A percentile compares a stretch with the other conserved stretches of the same genome.
Conservation (phyloP, 495 filamentous ascomycete species). For the Penicillium bialowiezense region DNA sequence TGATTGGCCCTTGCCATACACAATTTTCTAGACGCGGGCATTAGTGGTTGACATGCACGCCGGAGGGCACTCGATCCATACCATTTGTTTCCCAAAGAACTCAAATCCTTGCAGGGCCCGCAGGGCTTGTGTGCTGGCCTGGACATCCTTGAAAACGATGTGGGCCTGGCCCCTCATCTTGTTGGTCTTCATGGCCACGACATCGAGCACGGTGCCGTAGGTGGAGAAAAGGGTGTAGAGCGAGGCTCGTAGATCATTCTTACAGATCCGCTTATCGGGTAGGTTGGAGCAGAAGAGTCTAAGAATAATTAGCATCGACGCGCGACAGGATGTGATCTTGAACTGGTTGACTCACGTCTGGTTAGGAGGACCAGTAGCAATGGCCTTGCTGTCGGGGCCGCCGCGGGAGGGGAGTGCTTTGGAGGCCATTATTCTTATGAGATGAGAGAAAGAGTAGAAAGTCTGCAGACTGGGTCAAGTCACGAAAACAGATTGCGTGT, state of each 20-base stretch:
- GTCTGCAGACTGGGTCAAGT: neutral
- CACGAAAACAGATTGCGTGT: neutral
- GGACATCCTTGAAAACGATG: conserved; percentile 82
- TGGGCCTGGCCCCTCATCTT: conserved; percentile 97
- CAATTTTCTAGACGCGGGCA: conserved; percentile 62
- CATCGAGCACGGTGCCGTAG: conserved; percentile 88
- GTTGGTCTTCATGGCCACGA: conserved; percentile 82
- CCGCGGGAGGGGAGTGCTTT: conserved; percentile 34
- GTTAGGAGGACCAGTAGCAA: conserved; percentile 51
- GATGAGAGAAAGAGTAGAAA: neutral
- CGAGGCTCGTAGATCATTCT: conserved; percentile 74
- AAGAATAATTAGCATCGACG: conserved; percentile 27
- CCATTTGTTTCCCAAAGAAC: conserved; percentile 85
- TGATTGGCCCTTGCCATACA: conserved; percentile 84
- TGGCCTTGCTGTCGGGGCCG: conserved; percentile 35
- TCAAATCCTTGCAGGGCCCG: conserved; percentile 81
- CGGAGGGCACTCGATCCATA: conserved; percentile 38
- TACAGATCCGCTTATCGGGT: conserved; percentile 72
- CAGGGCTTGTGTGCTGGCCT: conserved; percentile 86
- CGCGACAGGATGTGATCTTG: conserved; percentile 8
- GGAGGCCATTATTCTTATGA: conserved; percentile 34
- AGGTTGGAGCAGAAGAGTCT: conserved; percentile 89
- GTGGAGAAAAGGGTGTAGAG: conserved; percentile 93
- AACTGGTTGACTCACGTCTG: conserved; percentile 60
- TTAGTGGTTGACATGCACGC: neutral